A percentile compares a stretch with the other conserved stretches of the same genome.
Conservation (phyloP, 352 stramenopile species). For the Globisporangium orthogonon region DNA sequence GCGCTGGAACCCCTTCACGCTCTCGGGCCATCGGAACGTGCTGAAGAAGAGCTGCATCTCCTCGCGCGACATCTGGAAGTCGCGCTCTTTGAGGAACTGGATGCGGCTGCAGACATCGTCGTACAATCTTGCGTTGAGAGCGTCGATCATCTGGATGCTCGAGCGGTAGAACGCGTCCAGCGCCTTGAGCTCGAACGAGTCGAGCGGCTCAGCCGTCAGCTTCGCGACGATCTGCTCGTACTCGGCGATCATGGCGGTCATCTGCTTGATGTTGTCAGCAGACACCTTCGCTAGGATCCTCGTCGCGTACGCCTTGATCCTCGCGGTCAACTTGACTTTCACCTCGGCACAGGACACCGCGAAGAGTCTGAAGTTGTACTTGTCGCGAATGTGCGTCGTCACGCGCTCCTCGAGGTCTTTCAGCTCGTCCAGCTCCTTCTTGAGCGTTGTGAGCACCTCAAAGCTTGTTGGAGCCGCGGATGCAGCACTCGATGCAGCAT, state of each 20-base stretch:
- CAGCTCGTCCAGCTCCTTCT: constrained; percentile 48
- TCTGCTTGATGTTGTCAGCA: constrained; percentile 81
- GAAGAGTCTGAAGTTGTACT: constrained; percentile 89
- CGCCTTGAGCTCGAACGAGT: constrained; percentile 87
- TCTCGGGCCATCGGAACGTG: constrained; percentile 88
- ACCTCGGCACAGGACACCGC: constrained; percentile 82
- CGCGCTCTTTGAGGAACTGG: constrained; percentile 86
- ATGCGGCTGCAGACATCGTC: constrained; percentile 72
- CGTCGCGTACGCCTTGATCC: constrained; percentile 58
- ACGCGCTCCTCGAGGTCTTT: constrained; percentile 44
- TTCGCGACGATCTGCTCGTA: constrained; percentile 88
- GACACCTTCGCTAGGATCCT: constrained; percentile 81
- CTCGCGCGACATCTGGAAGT: constrained; percentile 82
- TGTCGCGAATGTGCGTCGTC: constrained; percentile 53
- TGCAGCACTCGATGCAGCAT: not conserved
- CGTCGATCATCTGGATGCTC: constrained; percentile 67
- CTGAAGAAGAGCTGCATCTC: constrained; percentile 90
- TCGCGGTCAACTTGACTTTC: constrained; percentile 80
- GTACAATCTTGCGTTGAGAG: constrained; percentile 68
- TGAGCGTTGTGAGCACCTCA: constrained; percentile 41
- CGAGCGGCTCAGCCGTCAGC: constrained; percentile 82
- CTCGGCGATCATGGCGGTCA: constrained; percentile 76
- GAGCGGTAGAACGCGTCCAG: constrained; percentile 81
- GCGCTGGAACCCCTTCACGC: constrained; percentile 88
- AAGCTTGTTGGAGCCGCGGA: constrained; percentile 15